phyloP scores from a whole-genome alignment of 2,329 filamentous ascomycete genomes.

The Ramularia collo-cygni region DNA sequence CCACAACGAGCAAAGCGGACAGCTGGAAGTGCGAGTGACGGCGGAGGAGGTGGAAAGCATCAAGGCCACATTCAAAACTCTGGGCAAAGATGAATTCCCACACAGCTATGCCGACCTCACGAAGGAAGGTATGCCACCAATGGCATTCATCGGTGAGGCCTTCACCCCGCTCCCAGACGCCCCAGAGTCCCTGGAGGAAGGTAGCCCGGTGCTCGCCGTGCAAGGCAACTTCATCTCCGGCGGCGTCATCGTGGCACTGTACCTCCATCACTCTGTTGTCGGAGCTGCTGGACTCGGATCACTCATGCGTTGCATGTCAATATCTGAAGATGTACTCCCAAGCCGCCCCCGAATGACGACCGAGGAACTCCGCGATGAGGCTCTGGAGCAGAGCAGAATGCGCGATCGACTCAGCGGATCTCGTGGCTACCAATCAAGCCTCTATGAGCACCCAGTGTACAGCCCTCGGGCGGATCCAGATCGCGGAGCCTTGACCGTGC shows the following conservation, averaged over 20 bases:
- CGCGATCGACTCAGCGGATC: conserved; percentile 13
- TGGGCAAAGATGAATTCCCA: conserved; percentile 5
- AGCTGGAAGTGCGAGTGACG: conserved; percentile 12
- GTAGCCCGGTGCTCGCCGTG: conserved; percentile 15
- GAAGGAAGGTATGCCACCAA: conserved; percentile 10
- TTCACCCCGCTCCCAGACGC: conserved; percentile 15
- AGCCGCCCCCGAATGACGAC: background rate
- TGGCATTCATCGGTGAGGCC: conserved; percentile 5
- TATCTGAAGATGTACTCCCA: conserved; percentile 6
- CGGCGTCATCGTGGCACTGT: conserved; percentile 18
- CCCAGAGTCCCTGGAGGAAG: conserved; percentile 5
- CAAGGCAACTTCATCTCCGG: conserved; percentile 19
- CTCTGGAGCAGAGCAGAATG: conserved; percentile 6
- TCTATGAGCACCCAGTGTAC: conserved; percentile 6
- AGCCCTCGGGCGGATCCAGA: background rate
- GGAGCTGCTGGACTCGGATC: conserved; percentile 14
- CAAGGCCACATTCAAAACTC: conserved; percentile 9
- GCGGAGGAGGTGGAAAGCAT: conserved; percentile 10
- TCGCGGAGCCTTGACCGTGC: background rate
- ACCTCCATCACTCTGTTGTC: conserved; percentile 17
- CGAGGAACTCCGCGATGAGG: conserved; percentile 9
- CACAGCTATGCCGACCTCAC: conserved; percentile 5
- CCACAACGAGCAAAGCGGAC: conserved; percentile 6
- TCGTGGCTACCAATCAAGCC: conserved; percentile 8
- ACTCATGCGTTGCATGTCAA: conserved; percentile 17